Evolutionary conservation across 23 red algal species (phyloP).

Genomic region (Agarophyton chilense): DNA sequence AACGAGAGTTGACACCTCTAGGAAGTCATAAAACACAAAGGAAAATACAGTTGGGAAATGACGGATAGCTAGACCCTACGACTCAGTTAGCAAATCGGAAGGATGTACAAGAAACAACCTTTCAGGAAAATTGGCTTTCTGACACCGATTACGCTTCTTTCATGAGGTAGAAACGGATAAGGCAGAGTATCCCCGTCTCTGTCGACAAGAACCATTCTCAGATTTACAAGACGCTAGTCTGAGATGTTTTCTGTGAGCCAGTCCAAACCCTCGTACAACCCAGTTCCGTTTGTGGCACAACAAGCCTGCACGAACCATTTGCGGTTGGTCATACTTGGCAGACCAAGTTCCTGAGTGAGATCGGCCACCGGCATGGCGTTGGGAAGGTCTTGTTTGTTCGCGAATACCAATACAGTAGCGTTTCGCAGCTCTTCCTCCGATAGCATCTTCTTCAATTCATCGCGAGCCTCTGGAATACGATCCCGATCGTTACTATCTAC

Average conservation of each 20-base stretch:
- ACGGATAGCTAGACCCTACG: constrained; percentile 28
- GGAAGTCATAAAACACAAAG: constrained; percentile 41
- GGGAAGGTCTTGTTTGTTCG: constrained; percentile 99
- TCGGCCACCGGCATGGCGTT: constrained; percentile 85
- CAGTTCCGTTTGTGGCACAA: constrained; percentile 98
- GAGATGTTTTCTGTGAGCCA: constrained; percentile 96
- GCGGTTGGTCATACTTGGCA: constrained; percentile 85
- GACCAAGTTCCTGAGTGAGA: constrained; percentile 86
- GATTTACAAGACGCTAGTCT: constrained; percentile 49
- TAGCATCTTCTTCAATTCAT: constrained; percentile 99
- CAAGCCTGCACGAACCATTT: constrained; percentile 98
- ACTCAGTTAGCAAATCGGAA: constrained; percentile 39
- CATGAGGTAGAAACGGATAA: constrained; percentile 44
- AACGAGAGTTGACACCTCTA: constrained; percentile 40
- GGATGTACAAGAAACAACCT: background rate
- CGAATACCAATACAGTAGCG: constrained; percentile 90
- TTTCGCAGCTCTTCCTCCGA: constrained; percentile 97
- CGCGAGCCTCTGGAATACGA: constrained; percentile 91
- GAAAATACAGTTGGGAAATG: constrained; percentile 43
- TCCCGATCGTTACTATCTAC: constrained; percentile 99
- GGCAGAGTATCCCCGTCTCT: constrained; percentile 55
- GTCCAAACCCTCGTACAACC: constrained; percentile 96
- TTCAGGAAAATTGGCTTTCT: constrained; percentile 32
- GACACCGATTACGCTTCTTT: constrained; percentile 39
- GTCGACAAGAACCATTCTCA: constrained; percentile 52